These are phyloP conservation scores for Camellia oleifera DNA, from an alignment of 179 eudicot species.

Conservation along the genomic window DNA sequence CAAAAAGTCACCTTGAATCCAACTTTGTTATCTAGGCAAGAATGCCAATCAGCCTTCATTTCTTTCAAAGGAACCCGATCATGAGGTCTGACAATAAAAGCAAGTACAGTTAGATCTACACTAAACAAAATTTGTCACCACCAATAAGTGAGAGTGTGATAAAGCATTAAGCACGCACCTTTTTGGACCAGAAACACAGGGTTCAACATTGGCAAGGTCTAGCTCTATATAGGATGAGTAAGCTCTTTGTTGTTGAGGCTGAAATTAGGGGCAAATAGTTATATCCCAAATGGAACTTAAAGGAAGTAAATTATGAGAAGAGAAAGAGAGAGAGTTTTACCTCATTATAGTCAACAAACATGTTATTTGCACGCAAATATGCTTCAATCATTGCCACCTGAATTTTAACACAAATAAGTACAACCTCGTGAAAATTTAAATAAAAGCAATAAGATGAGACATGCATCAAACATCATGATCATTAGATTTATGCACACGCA, in stretches of 20 bases:
- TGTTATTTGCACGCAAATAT: slow-evolving; percentile 54
- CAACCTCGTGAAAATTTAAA: too few relatives aligned
- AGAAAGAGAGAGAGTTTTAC: slow-evolving; percentile 17
- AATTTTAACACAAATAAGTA: too few relatives aligned
- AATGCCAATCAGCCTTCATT: slow-evolving; percentile 56
- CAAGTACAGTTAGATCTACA: slow-evolving; percentile 5
- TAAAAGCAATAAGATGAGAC: background rate
- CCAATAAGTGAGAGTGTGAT: background rate
- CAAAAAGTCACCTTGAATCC: slow-evolving; percentile 43
- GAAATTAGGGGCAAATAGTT: slow-evolving; percentile 11
- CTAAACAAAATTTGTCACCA: background rate
- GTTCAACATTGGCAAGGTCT: slow-evolving; percentile 47
- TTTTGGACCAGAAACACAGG: slow-evolving; percentile 60
- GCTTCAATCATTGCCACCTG: slow-evolving; percentile 35
- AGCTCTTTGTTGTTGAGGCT: slow-evolving; percentile 51
- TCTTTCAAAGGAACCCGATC: slow-evolving; percentile 52
- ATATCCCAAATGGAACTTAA: background rate
- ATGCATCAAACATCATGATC: background rate
- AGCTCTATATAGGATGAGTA: slow-evolving; percentile 47
- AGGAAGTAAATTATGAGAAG: background rate
- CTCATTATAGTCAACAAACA: slow-evolving; percentile 58
- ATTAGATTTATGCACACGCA: background rate
- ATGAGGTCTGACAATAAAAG: slow-evolving; percentile 40
- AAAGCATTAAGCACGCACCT: slow-evolving; percentile 29
- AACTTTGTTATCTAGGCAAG: slow-evolving; percentile 52